Percentiles rank a stretch among this genome's conserved stretches.
Conservation (phyloP, 495 filamentous ascomycete genomes). For the Peziza echinospora region DNA sequence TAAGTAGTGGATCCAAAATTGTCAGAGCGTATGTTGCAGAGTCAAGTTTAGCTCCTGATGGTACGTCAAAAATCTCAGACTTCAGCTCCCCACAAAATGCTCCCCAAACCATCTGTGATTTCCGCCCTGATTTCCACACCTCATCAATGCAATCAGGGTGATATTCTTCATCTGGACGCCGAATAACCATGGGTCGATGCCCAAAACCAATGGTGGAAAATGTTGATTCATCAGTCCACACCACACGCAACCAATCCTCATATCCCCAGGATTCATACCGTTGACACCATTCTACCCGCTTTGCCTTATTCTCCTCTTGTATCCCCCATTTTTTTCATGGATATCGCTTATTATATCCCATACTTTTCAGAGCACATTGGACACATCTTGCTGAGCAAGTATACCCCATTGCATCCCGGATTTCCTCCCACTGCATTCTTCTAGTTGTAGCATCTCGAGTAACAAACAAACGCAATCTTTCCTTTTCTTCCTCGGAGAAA, state of each 20-base stretch:
- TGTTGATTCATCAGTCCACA: slow-evolving; percentile 7
- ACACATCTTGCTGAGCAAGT: background rate
- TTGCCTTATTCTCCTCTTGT: background rate
- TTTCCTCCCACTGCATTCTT: slow-evolving; percentile 5
- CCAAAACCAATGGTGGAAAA: slow-evolving; percentile 5
- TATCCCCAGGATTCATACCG: slow-evolving; percentile 4
- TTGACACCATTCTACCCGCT: slow-evolving; percentile 5
- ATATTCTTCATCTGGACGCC: background rate
- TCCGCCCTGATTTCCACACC: slow-evolving; percentile 1
- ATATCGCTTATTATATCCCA: slow-evolving; percentile 5
- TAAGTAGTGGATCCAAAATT: slow-evolving; percentile 5
- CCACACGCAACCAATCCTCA: slow-evolving; percentile 2
- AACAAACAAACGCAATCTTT: background rate
- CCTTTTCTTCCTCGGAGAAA: slow-evolving; percentile 1
- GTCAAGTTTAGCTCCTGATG: slow-evolving; percentile 4
- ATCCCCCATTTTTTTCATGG: slow-evolving; percentile 1
- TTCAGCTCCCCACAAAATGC: slow-evolving; percentile 4
- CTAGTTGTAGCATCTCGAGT: slow-evolving; percentile 1
- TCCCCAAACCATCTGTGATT: slow-evolving; percentile 3
- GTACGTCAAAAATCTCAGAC: slow-evolving; percentile 4
- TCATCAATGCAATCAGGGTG: slow-evolving; percentile 8
- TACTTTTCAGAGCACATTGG: background rate
- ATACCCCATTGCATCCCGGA: slow-evolving; percentile 3
- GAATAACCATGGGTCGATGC: slow-evolving; percentile 2
- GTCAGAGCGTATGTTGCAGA: slow-evolving; percentile 1